Percentiles rank a stretch among this genome's conserved stretches.
Conservation (phyloP, 2,329 filamentous ascomycete species). For the Talaromyces sp. region DNA sequence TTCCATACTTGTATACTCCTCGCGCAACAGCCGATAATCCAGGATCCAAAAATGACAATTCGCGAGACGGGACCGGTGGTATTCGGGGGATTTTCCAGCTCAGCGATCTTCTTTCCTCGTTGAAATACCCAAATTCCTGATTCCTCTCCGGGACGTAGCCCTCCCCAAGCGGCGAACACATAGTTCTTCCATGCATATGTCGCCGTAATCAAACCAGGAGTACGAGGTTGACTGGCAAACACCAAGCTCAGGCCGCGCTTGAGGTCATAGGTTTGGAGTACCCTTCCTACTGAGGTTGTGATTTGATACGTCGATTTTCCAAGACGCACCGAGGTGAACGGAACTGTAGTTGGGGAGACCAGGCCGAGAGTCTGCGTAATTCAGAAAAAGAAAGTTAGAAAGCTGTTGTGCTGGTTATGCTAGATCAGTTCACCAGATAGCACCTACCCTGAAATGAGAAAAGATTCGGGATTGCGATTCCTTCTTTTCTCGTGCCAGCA, state of each 20-base stretch:
- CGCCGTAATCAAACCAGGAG: constrained; percentile 78
- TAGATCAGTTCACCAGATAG: not conserved
- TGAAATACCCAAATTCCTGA: constrained; percentile 87
- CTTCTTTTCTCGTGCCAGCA: constrained; percentile 27
- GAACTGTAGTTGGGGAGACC: constrained; percentile 84
- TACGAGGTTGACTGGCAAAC: constrained; percentile 89
- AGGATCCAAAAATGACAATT: constrained; percentile 80
- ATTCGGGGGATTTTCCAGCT: constrained; percentile 64
- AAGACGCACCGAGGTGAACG: constrained; percentile 82
- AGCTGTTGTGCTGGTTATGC: not conserved
- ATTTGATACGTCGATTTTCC: constrained; percentile 97
- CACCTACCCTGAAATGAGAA: constrained; percentile 79
- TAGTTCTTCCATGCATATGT: constrained; percentile 83
- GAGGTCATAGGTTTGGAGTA: constrained; percentile 92
- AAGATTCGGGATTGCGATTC: constrained; percentile 72
- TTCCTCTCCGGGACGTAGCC: constrained; percentile 35
- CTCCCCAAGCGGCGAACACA: constrained; percentile 87
- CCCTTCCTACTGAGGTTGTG: constrained; percentile 87
- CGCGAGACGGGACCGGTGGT: constrained; percentile 69
- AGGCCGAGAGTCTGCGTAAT: constrained; percentile 74
- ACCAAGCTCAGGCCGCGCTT: constrained; percentile 85
- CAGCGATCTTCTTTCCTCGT: constrained; percentile 76
- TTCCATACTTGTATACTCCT: constrained; percentile 89
- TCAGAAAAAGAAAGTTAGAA: not conserved
- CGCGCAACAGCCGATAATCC: constrained; percentile 76